Evolutionary conservation across 2,329 filamentous ascomycete genomes (phyloP), one percentile per base, ranked within the genome.

Genomic region (Trichophyton mentagrophytes): DNA sequence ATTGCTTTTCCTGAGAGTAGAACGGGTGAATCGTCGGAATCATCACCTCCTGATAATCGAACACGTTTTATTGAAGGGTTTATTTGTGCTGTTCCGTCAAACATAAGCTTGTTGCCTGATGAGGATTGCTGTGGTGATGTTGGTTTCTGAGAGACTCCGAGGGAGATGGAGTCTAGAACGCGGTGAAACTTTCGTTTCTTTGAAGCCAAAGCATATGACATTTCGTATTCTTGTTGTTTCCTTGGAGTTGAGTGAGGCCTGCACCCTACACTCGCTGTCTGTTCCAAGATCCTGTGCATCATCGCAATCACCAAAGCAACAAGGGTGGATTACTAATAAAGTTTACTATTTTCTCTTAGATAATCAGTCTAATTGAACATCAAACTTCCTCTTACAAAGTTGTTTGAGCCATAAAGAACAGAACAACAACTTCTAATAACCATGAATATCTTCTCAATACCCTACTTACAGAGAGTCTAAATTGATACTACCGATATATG

Each of bases 101-200:
- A 20, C 30, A 55, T 55, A 17, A 36, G 13, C 8, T 55, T 22
- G 27, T 60, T 57, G 38, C 30, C 17, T 1, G 57, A 27, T 1
- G 44, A 42, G 30, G 51, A 59, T 30, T 33, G 30, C 1, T 57
- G 38, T 2, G 56, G 30, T 30, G 51, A 20, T 3, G 56, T 33
- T 15, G 63, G 22, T 53, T 59, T 62, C 40, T 64, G 62, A 5
- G 59, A 53, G 51, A 57, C 56, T 27, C 57, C 60, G 30, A 72
- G 74, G 4, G 73, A 75, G 2, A 78, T 67, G 1, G 76, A 77
- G 55, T 77, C 76, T 0, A 78, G 67, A 7, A 77, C 72, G 44
- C 76, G 74, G 60, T 78, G 74, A 40, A 77, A 78, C 61, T 78
- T 77, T 61, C 75, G 72, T 64, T 78, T 77, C 66, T 78, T 77